These are phyloP conservation scores for Galerina sulciceps DNA, from an alignment of 768 basidiomycete genomes.

Conservation along the genomic window DNA sequence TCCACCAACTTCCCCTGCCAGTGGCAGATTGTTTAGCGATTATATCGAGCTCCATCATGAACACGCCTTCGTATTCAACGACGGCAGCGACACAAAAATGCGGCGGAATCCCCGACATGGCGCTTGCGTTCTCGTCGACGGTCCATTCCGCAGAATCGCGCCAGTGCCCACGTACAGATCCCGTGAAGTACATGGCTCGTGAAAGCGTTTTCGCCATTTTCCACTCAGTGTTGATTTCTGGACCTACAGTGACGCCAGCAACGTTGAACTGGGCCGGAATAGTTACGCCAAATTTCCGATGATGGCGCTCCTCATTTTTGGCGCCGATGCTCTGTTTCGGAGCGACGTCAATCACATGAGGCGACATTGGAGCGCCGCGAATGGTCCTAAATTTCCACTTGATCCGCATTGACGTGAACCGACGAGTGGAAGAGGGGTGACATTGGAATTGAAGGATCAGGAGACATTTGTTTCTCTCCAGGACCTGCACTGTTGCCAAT, in stretches of 20 bases:
- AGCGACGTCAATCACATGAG: slow-evolving; percentile 12
- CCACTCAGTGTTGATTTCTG: slow-evolving; percentile 13
- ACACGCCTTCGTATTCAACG: slow-evolving; percentile 12
- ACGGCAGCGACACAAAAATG: slow-evolving; percentile 19
- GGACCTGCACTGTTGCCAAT: slow-evolving; percentile 12
- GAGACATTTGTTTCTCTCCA: slow-evolving; percentile 17
- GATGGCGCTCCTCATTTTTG: slow-evolving; percentile 16
- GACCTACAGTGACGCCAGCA: slow-evolving; percentile 9
- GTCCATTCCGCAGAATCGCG: slow-evolving; percentile 20
- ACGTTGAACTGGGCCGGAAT: slow-evolving; percentile 12
- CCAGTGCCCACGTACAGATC: slow-evolving; percentile 15
- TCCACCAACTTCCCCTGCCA: slow-evolving; percentile 9
- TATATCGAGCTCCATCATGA: slow-evolving; percentile 19
- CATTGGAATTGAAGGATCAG: slow-evolving; percentile 19
- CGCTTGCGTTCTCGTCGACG: slow-evolving; percentile 17
- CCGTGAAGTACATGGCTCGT: slow-evolving; percentile 18
- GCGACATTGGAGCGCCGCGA: background rate
- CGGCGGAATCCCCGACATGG: slow-evolving; percentile 18
- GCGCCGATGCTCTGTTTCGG: slow-evolving; percentile 19
- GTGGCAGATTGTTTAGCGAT: slow-evolving; percentile 13
- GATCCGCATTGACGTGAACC: slow-evolving; percentile 14
- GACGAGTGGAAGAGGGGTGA: slow-evolving; percentile 13
- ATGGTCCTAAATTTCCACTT: slow-evolving; percentile 13
- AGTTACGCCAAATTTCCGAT: slow-evolving; percentile 5
- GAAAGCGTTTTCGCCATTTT: slow-evolving; percentile 8